Conservation (phyloP, 2,329 filamentous ascomycete species). For the Apiospora marii region DNA sequence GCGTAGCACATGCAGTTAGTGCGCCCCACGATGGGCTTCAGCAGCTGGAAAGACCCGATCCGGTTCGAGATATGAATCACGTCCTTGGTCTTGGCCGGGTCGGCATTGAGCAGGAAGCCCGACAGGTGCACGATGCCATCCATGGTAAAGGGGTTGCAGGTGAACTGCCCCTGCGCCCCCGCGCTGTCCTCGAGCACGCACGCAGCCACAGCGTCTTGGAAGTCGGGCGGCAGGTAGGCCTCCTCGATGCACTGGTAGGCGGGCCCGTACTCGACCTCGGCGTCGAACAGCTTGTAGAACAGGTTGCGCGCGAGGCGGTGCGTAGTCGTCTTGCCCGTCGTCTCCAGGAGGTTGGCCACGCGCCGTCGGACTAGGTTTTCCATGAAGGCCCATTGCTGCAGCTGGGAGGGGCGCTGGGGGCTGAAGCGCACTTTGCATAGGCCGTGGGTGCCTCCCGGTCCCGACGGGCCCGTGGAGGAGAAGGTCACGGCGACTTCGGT, state of each 20-base stretch:
- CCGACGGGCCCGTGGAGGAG: slow-evolving; percentile 14
- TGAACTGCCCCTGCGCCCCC: slow-evolving; percentile 11
- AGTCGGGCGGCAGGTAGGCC: slow-evolving; percentile 17
- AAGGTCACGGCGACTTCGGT: slow-evolving; percentile 3
- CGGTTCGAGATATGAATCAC: slow-evolving; percentile 20
- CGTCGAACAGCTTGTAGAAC: slow-evolving; percentile 20
- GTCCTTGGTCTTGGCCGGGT: slow-evolving; percentile 13
- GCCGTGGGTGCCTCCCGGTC: background rate
- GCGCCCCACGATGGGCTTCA: background rate
- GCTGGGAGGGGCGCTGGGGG: background rate
- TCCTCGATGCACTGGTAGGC: slow-evolving; percentile 22
- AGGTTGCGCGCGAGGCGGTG: slow-evolving; percentile 19
- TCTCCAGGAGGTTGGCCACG: slow-evolving; percentile 8
- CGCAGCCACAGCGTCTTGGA: slow-evolving; percentile 13
- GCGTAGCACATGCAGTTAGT: slow-evolving; percentile 12
- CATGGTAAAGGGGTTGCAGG: slow-evolving; percentile 19
- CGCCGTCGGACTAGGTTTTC: slow-evolving; percentile 4
- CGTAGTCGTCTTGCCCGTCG: slow-evolving; percentile 6
- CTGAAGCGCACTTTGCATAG: slow-evolving; percentile 20
- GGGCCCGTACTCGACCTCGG: slow-evolving; percentile 13
- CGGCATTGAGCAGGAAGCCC: slow-evolving; percentile 20
- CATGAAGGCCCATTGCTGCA: slow-evolving; percentile 23
- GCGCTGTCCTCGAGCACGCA: slow-evolving; percentile 7
- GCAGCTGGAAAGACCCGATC: slow-evolving; percentile 9
- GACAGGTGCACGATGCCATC: slow-evolving; percentile 21